phyloP scores from a whole-genome alignment of 1,139 yeast species.

The Pneumocystis murina region DNA sequence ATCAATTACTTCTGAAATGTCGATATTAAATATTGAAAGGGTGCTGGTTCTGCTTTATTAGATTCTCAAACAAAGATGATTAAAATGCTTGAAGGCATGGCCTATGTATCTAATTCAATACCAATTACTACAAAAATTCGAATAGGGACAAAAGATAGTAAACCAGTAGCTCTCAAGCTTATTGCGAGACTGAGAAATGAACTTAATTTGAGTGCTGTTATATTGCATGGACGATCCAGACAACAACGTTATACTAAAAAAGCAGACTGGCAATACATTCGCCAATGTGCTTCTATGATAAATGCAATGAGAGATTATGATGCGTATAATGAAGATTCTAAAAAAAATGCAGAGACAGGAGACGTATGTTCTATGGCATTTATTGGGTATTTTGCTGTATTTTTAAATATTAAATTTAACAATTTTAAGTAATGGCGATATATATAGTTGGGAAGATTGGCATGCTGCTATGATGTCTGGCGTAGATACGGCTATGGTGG shows the following conservation, averaged over 20 bases:
- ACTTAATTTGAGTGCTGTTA: constrained; percentile 77
- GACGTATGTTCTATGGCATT: constrained; percentile 17
- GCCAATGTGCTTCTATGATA: constrained; percentile 25
- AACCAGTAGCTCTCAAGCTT: constrained; percentile 69
- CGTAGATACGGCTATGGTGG: constrained; percentile 91
- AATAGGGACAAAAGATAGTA: constrained; percentile 74
- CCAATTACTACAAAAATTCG: constrained; percentile 87
- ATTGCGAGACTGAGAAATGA: constrained; percentile 58
- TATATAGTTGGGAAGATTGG: constrained; percentile 81
- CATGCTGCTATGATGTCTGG: constrained; percentile 55
- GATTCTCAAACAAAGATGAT: constrained; percentile 75
- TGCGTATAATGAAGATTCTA: constrained; percentile 13
- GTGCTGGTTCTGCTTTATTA: constrained; percentile 88
- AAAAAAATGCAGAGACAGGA: constrained; percentile 39
- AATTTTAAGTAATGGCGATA: constrained; percentile 83
- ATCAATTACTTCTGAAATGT: neutral
- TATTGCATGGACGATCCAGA: constrained; percentile 89
- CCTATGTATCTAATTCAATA: constrained; percentile 68
- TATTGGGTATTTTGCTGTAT: constrained; percentile 3
- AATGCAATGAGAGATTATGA: constrained; percentile 13
- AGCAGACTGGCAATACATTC: constrained; percentile 87
- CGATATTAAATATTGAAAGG: constrained; percentile 42
- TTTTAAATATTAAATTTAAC: constrained; percentile 21
- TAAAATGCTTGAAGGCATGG: constrained; percentile 76
- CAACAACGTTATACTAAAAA: constrained; percentile 83